phyloP scores from a whole-genome alignment of 139 green algal species.

The Choricystis sp. region DNA sequence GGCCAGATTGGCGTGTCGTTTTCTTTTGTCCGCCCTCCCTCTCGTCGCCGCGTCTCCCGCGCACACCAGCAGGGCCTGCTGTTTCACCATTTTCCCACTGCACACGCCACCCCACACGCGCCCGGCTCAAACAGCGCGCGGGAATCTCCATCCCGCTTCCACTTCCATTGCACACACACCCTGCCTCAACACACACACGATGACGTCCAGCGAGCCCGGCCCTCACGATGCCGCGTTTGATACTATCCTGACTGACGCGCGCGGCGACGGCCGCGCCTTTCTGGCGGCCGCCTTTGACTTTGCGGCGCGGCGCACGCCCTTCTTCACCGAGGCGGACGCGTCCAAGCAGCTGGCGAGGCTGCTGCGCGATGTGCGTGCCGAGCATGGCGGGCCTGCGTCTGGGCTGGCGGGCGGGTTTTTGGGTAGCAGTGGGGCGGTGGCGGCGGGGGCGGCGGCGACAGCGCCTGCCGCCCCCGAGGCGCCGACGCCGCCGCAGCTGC shows the following conservation, averaged over 20 bases:
- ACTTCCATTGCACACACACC: no score
- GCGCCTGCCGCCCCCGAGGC: not conserved
- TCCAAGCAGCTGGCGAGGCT: conserved; percentile 15
- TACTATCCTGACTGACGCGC: not conserved
- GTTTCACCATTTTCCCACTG: no score
- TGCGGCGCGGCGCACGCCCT: conserved; percentile 36
- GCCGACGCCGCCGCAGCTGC: not conserved
- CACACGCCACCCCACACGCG: no score
- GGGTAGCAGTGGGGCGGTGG: conserved; percentile 2
- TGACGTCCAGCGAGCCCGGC: not conserved
- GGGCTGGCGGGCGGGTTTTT: not conserved
- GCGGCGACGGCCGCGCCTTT: conserved; percentile 7
- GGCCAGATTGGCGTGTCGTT: no score
- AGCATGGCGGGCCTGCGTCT: not conserved
- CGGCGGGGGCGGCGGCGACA: not conserved
- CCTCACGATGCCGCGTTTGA: not conserved
- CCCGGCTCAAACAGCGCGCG: no score
- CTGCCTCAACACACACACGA: not conserved
- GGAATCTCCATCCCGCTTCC: no score
- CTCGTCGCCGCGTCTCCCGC: no score
- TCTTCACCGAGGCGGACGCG: conserved; percentile 35
- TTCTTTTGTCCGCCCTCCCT: no score
- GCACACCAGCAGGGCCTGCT: no score
- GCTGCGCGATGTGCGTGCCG: conserved; percentile 24
- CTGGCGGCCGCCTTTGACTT: conserved; percentile 33